A percentile compares a stretch with the other conserved stretches of the same genome.
Evolutionary conservation across 2,329 filamentous ascomycete genomes (phyloP).

Genomic region (Phialocephala sp.): DNA sequence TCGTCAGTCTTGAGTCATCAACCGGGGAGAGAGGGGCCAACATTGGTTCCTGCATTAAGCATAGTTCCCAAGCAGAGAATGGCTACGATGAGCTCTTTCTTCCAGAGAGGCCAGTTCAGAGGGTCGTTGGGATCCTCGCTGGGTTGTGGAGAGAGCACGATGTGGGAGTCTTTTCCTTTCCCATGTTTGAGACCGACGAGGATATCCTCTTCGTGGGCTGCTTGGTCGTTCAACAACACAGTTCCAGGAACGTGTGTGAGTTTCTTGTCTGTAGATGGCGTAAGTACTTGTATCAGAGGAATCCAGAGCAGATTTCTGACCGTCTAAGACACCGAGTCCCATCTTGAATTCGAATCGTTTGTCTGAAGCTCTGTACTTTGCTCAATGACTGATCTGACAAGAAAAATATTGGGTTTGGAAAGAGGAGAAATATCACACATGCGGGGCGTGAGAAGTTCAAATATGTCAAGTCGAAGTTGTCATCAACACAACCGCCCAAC

Average conservation of each 20-base stretch:
- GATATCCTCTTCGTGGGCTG: constrained; percentile 19
- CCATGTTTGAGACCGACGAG: constrained; percentile 26
- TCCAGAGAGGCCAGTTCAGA: constrained; percentile 47
- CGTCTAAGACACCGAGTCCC: constrained; percentile 13
- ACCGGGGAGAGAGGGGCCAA: not conserved
- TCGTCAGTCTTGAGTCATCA: not conserved
- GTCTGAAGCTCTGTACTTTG: not conserved
- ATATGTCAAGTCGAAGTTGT: not conserved
- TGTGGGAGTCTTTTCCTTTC: constrained; percentile 22
- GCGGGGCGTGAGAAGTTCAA: not conserved
- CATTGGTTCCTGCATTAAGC: constrained; percentile 35
- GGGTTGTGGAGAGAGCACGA: constrained; percentile 47
- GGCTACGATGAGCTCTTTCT: constrained; percentile 49
- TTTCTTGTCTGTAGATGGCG: constrained; percentile 7
- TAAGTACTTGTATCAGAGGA: not conserved
- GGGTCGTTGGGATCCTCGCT: constrained; percentile 55
- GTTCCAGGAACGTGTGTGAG: constrained; percentile 27
- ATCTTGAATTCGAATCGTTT: not conserved
- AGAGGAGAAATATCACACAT: not conserved
- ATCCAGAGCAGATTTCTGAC: not conserved
- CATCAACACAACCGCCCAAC: not conserved
- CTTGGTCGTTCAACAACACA: constrained; percentile 26
- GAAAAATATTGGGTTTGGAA: not conserved
- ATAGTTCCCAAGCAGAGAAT: constrained; percentile 49
- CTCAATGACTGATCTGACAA: not conserved